Conservation (phyloP, 768 basidiomycete genomes). For the Cystofilobasidium bisporidii region DNA sequence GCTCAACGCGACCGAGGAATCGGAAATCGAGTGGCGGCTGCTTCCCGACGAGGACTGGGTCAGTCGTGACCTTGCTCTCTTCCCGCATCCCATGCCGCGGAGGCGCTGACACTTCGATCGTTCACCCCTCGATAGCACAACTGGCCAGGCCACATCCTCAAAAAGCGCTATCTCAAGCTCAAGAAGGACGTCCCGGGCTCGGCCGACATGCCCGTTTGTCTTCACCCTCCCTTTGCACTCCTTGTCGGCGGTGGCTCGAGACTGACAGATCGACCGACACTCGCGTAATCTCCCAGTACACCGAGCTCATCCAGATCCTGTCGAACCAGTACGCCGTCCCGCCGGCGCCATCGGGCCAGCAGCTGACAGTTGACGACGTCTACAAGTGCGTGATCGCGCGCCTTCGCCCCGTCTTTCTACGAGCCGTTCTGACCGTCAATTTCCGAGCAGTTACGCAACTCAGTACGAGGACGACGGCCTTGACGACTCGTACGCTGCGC, state of each 20-base stretch:
- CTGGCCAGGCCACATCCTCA: conserved; percentile 18
- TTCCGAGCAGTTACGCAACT: too few relatives aligned
- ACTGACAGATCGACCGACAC: too few relatives aligned
- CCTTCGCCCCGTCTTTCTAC: too few relatives aligned
- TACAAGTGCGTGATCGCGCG: neutral
- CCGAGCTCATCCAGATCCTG: conserved; percentile 1
- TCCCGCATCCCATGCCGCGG: neutral
- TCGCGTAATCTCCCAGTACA: neutral
- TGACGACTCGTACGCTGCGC: too few relatives aligned
- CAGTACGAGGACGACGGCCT: too few relatives aligned
- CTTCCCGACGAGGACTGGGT: conserved; percentile 61
- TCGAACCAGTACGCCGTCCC: conserved; percentile 2
- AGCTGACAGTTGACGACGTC: neutral
- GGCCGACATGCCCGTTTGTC: neutral
- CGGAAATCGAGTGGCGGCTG: conserved; percentile 75
- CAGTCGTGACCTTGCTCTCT: neutral
- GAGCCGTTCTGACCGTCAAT: too few relatives aligned
- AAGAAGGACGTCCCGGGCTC: conserved; percentile 8
- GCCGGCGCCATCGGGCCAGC: neutral
- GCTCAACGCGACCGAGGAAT: conserved; percentile 64
- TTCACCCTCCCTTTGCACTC: neutral
- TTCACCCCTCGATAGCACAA: too few relatives aligned
- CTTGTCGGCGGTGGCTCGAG: neutral
- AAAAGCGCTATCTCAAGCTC: conserved; percentile 11
- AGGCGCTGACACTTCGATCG: neutral